phyloP scores from a whole-genome alignment of 148 eudicot genomes.

The Fallopia convolvulus region DNA sequence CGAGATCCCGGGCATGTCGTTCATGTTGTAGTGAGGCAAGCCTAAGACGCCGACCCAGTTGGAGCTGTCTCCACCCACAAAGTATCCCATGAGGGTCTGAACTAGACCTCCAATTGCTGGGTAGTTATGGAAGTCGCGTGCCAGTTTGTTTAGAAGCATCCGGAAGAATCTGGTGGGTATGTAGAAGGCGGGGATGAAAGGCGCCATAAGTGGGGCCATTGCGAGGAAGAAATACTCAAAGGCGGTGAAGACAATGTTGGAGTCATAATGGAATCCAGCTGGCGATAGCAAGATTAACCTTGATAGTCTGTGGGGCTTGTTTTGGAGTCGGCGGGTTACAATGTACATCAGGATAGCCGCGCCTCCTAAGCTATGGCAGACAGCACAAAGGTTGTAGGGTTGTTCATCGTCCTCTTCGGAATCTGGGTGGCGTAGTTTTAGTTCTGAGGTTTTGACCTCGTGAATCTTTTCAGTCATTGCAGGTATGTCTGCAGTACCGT shows the following conservation, averaged over 20 bases:
- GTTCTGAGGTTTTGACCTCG: conserved; percentile 63
- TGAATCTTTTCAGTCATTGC: conserved; percentile 87
- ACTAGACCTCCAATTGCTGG: conserved; percentile 96
- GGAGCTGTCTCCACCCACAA: conserved; percentile 93
- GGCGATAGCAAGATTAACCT: conserved; percentile 79
- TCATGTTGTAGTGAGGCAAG: conserved; percentile 89
- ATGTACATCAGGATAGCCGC: conserved; percentile 82
- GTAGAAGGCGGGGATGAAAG: conserved; percentile 76
- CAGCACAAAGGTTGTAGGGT: conserved; percentile 76
- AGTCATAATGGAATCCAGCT: conserved; percentile 87
- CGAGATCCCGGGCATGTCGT: conserved; percentile 94
- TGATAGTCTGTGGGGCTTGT: conserved; percentile 71
- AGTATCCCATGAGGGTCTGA: conserved; percentile 85
- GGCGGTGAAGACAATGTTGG: conserved; percentile 49
- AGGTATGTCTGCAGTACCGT: conserved; percentile 82
- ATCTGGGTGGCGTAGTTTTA: conserved; percentile 37
- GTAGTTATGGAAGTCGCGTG: conserved; percentile 85
- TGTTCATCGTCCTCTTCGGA: conserved; percentile 33
- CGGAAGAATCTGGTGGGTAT: conserved; percentile 92
- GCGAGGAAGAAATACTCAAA: conserved; percentile 43
- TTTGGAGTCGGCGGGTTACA: conserved; percentile 51
- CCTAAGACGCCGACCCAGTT: conserved; percentile 95
- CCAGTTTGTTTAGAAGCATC: conserved; percentile 84
- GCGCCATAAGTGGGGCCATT: conserved; percentile 62
- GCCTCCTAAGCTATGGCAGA: conserved; percentile 91